A percentile compares a stretch with the other conserved stretches of the same genome.
phyloP scores from a whole-genome alignment of 495 filamentous ascomycete genomes.

The Lasiosphaeriaceae sp. region DNA sequence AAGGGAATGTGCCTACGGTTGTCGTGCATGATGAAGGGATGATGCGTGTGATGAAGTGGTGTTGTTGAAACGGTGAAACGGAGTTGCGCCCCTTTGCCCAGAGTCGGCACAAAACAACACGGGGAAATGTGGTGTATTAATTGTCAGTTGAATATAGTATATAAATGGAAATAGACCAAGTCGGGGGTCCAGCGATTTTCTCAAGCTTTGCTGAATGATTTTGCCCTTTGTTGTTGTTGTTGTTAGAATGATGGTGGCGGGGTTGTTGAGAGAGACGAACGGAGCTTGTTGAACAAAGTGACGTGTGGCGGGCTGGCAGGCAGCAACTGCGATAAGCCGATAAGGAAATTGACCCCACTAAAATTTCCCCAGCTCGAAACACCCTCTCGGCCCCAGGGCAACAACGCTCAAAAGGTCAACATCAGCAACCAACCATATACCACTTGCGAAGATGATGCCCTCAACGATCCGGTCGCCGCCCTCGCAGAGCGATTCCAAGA shows the following conservation, averaged over 20 bases:
- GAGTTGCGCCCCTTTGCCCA: too few relatives aligned
- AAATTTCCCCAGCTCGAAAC: constrained; percentile 12
- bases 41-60: not conserved
- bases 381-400: not conserved
- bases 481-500: constrained; percentile 55
- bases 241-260: not conserved
- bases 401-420: too few relatives aligned
- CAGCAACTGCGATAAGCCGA: constrained; percentile 15
- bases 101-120: too few relatives aligned
- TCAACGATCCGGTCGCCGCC: constrained; percentile 40
- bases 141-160: too few relatives aligned
- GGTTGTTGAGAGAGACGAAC: not conserved
- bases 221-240: not conserved
- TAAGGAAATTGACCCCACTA: constrained; percentile 23
- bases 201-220: too few relatives aligned
- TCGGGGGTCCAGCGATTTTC: too few relatives aligned
- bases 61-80: too few relatives aligned
- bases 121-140: too few relatives aligned
- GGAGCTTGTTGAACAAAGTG: not conserved
- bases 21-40: constrained; percentile 38
- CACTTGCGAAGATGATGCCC: constrained; percentile 29
- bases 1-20: constrained; percentile 33
- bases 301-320: not conserved
- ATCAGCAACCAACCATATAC: constrained; percentile 2
- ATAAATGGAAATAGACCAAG: too few relatives aligned